These are phyloP conservation scores for Toxicodendron radicans DNA, from an alignment of 345 rosid species.

Conservation along the genomic window DNA sequence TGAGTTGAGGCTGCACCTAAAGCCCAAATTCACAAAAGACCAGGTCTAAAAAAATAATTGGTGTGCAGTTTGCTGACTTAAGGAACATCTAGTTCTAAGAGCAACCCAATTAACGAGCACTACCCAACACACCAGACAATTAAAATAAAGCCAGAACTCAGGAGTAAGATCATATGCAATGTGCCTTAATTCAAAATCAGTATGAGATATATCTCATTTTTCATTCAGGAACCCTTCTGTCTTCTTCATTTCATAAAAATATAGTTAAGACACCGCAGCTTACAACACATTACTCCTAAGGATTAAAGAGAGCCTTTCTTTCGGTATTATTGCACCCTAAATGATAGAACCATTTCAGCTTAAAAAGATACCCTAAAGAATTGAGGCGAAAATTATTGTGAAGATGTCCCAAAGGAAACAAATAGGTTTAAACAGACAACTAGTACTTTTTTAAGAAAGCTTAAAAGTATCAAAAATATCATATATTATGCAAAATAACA, in stretches of 20 bases:
- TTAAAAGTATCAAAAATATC: neutral
- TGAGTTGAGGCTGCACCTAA: neutral
- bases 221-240: neutral
- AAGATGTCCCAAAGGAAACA: neutral
- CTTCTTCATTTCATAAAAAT: neutral
- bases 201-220: neutral
- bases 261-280: neutral
- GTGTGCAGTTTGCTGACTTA: neutral
- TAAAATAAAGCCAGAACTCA: neutral
- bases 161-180: neutral
- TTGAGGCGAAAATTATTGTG: neutral
- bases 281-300: neutral
- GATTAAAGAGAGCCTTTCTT: neutral
- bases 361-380: neutral
- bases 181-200: slow-evolving; percentile 1
- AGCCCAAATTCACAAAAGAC: neutral
- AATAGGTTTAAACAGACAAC: neutral
- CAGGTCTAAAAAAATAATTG: neutral
- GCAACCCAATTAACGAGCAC: neutral
- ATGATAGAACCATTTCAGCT: neutral
- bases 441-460: neutral
- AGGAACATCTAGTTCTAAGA: neutral
- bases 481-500: neutral
- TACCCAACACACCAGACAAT: neutral
- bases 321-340: neutral